These are phyloP conservation scores for Trametes versicolor DNA, from an alignment of 1,284 basidiomycete genomes.

Conservation along the genomic window DNA sequence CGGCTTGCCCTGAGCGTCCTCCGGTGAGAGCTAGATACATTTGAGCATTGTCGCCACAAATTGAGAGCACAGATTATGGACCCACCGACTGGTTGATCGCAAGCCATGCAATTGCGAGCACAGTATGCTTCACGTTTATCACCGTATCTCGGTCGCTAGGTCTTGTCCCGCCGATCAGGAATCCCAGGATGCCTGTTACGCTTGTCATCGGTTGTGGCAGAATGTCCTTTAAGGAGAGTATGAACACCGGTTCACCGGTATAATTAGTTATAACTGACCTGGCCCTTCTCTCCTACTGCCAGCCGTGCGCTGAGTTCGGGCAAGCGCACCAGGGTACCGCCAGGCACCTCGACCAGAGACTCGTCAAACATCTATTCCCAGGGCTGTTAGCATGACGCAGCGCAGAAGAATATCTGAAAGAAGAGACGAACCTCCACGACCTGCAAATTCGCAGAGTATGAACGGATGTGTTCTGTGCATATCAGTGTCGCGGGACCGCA, in stretches of 20 bases:
- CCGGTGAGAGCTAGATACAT: slow-evolving; percentile 61
- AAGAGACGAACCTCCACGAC: slow-evolving; percentile 56
- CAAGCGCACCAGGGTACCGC: slow-evolving; percentile 69
- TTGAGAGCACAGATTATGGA: background rate
- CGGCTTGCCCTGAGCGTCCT: slow-evolving; percentile 61
- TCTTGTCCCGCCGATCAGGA: slow-evolving; percentile 55
- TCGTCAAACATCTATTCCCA: slow-evolving; percentile 84
- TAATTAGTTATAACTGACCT: slow-evolving; percentile 52
- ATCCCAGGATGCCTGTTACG: slow-evolving; percentile 57
- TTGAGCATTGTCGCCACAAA: slow-evolving; percentile 2
- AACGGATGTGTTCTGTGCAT: slow-evolving; percentile 17
- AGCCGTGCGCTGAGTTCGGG: slow-evolving; percentile 81
- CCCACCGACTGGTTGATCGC: slow-evolving; percentile 88
- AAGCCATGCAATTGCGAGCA: slow-evolving; percentile 88
- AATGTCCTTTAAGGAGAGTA: slow-evolving; percentile 60
- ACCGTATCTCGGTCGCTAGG: slow-evolving; percentile 66
- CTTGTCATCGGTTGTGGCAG: slow-evolving; percentile 61
- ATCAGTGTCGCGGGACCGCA: slow-evolving; percentile 46
- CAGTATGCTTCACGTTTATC: slow-evolving; percentile 80
- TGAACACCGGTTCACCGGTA: slow-evolving; percentile 2
- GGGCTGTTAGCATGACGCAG: slow-evolving; percentile 29
- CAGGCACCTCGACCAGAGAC: slow-evolving; percentile 71
- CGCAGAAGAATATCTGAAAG: background rate
- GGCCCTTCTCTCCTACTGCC: slow-evolving; percentile 74
- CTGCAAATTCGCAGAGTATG: slow-evolving; percentile 43